Conservation (phyloP, 352 stramenopile species). For the Thalassiosira ordinaria region DNA sequence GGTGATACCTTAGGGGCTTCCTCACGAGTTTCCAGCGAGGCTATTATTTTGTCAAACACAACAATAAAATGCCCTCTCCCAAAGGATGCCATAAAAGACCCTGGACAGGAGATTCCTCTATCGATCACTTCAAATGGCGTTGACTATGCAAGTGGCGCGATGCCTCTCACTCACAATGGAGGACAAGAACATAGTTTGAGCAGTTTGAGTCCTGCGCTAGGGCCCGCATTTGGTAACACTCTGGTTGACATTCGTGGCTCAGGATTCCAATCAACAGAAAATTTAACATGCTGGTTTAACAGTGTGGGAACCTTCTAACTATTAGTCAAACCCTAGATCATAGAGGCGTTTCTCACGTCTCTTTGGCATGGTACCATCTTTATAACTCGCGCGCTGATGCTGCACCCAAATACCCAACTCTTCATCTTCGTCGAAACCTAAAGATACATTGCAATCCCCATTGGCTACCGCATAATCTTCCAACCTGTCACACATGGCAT, state of each 20-base stretch:
- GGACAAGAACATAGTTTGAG: not conserved
- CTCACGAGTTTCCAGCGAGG: not conserved
- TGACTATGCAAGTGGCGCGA: slow-evolving; percentile 20
- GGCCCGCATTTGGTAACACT: slow-evolving; percentile 27
- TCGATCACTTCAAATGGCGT: slow-evolving; percentile 35
- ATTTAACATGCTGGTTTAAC: slow-evolving; percentile 33
- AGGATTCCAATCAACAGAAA: slow-evolving; percentile 18
- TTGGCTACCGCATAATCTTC: no score
- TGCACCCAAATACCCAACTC: no score
- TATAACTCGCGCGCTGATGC: no score
- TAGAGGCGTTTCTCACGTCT: no score
- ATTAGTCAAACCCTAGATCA: no score
- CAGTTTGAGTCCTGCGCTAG: slow-evolving; percentile 19
- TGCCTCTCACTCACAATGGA: not conserved
- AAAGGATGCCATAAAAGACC: not conserved
- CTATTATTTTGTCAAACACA: slow-evolving; percentile 31
- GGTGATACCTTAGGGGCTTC: not conserved
- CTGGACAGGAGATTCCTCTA: slow-evolving; percentile 7
- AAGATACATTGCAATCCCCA: no score
- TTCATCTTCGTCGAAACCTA: no score
- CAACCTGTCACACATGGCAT: no score
- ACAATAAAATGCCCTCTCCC: slow-evolving; percentile 33
- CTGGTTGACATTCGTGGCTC: slow-evolving; percentile 26
- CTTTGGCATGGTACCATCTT: no score
- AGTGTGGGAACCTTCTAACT: slow-evolving; percentile 2